Evolutionary conservation across 2,329 filamentous ascomycete species (phyloP), one percentile per base, ranked within the genome.

Genomic region (Penicillium verrucosum): DNA sequence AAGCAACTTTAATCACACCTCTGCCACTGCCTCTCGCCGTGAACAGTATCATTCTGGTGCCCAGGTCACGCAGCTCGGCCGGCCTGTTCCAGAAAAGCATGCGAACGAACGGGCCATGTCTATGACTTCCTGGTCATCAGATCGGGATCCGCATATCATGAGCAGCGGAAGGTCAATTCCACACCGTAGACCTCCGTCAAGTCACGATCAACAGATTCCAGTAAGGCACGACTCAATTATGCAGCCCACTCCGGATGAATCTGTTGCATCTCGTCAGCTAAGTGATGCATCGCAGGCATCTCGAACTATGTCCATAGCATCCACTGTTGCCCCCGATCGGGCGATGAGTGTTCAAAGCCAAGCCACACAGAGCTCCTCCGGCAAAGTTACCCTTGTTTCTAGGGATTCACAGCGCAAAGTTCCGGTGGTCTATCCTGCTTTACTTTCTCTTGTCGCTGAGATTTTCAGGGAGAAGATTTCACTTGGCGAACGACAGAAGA

Each of bases 61-160:
- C 62, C 87, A 91, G 60, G 96, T 91, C 47, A 99, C 94, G 3
- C 90, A 92, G 9, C 92, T 97, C 72, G 94, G 94, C 32, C 85
- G 94, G 59, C 81, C 94, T 36, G 92, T 99, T 9, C 94, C 94
- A 1, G 92, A 97, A 70, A 86, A 93, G 52, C 89, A 92, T 60
- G 90, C 95, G 54, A 93, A 97, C 67, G 93, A 97, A 74, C 85
- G 94, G 56, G 87, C 94, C 61, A 97, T 97, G 94, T 96, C 93
- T 44, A 88, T 99, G 88, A 94, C 89, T 5, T 90, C 89, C 10
- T 89, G 91, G 65, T 82, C 87, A 3, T 82, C 88, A 52, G 90
- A 95, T 65, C 82, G 89, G 67, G 80, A 92, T 73, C 76, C 80
- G 12, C 93, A 97, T 75, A 97, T 92, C 6, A 95, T 93, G 85